A percentile compares a stretch with the other conserved stretches of the same genome.
Conservation (phyloP, 2,329 filamentous ascomycete species). For the Aspergillus fischeri region DNA sequence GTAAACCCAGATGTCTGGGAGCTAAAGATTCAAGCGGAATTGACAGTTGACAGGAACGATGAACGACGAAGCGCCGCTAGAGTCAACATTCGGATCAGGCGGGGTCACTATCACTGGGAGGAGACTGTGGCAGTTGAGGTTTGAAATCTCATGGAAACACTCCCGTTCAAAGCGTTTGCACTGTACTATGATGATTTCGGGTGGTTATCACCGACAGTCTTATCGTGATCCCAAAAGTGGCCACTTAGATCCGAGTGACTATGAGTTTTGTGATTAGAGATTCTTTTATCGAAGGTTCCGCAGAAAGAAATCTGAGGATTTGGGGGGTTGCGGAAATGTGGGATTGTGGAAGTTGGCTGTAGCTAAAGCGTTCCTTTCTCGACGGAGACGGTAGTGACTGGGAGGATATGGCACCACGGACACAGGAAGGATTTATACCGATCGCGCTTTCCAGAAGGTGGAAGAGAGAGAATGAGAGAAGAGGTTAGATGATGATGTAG, state of each 20-base stretch:
- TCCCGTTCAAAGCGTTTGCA: neutral
- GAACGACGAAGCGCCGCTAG: neutral
- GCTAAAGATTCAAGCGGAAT: neutral
- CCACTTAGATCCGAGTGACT: neutral
- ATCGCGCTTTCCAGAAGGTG: neutral
- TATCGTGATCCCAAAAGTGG: neutral
- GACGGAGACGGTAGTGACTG: neutral
- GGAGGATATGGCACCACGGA: neutral
- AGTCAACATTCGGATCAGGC: conserved; percentile 10
- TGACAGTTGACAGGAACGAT: neutral
- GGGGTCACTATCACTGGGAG: neutral
- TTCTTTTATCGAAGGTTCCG: neutral
- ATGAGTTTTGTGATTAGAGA: neutral
- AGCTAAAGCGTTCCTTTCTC: conserved; percentile 3
- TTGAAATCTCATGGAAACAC: neutral
- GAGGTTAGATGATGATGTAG: neutral
- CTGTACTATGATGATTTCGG: neutral
- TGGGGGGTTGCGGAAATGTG: conserved; percentile 3
- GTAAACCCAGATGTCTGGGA: neutral
- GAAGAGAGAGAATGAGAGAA: neutral
- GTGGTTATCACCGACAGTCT: neutral
- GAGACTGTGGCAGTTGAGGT: neutral
- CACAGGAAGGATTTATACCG: neutral
- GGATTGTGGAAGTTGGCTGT: conserved; percentile 1
- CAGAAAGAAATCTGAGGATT: neutral